Conservation (phyloP, 495 filamentous ascomycete genomes). For the Hypoxylon perforatum region DNA sequence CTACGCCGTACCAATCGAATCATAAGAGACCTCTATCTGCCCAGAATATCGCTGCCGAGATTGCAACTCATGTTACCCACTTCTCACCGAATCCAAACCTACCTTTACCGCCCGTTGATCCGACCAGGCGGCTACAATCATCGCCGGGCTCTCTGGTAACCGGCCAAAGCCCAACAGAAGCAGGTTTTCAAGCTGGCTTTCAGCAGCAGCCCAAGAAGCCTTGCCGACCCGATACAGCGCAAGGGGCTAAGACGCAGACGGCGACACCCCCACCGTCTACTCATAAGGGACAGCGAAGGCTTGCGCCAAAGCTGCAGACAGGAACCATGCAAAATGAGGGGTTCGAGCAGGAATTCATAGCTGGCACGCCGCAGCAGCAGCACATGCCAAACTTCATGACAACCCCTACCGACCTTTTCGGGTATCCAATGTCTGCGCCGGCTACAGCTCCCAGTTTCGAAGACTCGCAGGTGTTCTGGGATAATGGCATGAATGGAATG, state of each 20-base stretch:
- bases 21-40: slow-evolving; percentile 56
- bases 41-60: slow-evolving; percentile 54
- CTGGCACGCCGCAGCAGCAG: slow-evolving; percentile 51
- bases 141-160: slow-evolving; percentile 64
- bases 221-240: slow-evolving; percentile 50
- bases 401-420: slow-evolving; percentile 63
- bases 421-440: slow-evolving; percentile 75
- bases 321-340: slow-evolving; percentile 65
- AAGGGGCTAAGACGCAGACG: slow-evolving; percentile 55
- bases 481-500: slow-evolving; percentile 67
- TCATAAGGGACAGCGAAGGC: slow-evolving; percentile 61
- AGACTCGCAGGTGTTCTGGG: slow-evolving; percentile 80
- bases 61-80: slow-evolving; percentile 68
- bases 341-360: slow-evolving; percentile 57
- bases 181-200: slow-evolving; percentile 32
- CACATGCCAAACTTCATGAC: slow-evolving; percentile 53
- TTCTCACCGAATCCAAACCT: slow-evolving; percentile 64
- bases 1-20: slow-evolving; percentile 46
- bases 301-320: slow-evolving; percentile 61
- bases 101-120: slow-evolving; percentile 67
- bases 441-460: slow-evolving; percentile 74
- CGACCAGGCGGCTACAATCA: slow-evolving; percentile 65
- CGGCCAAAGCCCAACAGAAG: slow-evolving; percentile 41
- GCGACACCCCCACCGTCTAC: slow-evolving; percentile 63
- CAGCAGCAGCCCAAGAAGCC: slow-evolving; percentile 52